These are phyloP conservation scores for Claviceps cyperi DNA, from an alignment of 2,329 filamentous ascomycete species.

Conservation along the genomic window DNA sequence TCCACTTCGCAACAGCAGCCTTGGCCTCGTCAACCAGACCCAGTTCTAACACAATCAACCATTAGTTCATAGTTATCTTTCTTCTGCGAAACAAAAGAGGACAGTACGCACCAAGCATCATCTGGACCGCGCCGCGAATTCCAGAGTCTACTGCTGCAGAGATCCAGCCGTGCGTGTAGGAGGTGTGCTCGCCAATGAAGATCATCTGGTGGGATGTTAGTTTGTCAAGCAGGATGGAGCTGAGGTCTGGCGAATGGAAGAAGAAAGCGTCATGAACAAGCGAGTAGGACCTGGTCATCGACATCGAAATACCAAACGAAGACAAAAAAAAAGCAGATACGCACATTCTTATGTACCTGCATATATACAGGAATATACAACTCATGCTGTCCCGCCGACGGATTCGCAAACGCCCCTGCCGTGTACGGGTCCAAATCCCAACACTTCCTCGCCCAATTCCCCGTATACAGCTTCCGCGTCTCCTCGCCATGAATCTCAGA, in stretches of 20 bases:
- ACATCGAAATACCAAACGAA: too few relatives aligned
- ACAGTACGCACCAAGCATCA: constrained; percentile 32
- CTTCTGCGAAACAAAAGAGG: neutral
- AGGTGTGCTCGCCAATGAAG: constrained; percentile 55
- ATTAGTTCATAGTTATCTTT: neutral
- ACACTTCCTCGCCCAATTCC: constrained; percentile 48
- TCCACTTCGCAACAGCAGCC: constrained; percentile 47
- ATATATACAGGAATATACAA: constrained; percentile 61
- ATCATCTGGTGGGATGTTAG: constrained; percentile 31
- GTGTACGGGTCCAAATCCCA: constrained; percentile 49
- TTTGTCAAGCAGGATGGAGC: too few relatives aligned
- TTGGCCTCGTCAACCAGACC: constrained; percentile 58
- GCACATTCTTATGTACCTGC: constrained; percentile 44
- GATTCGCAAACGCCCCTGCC: constrained; percentile 47
- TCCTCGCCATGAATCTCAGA: constrained; percentile 49
- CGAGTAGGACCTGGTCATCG: too few relatives aligned
- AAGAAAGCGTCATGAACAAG: neutral
- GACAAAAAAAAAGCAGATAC: constrained; percentile 6
- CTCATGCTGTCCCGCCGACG: constrained; percentile 50
- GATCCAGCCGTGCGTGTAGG: constrained; percentile 60
- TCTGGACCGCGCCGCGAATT: constrained; percentile 48
- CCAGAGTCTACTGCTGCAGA: constrained; percentile 52
- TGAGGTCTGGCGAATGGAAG: neutral
- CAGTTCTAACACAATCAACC: constrained; percentile 24
- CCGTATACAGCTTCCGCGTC: constrained; percentile 47